These are phyloP conservation scores for Blastobotrys illinoisensis DNA, from an alignment of 1,139 yeast species.

Conservation along the genomic window DNA sequence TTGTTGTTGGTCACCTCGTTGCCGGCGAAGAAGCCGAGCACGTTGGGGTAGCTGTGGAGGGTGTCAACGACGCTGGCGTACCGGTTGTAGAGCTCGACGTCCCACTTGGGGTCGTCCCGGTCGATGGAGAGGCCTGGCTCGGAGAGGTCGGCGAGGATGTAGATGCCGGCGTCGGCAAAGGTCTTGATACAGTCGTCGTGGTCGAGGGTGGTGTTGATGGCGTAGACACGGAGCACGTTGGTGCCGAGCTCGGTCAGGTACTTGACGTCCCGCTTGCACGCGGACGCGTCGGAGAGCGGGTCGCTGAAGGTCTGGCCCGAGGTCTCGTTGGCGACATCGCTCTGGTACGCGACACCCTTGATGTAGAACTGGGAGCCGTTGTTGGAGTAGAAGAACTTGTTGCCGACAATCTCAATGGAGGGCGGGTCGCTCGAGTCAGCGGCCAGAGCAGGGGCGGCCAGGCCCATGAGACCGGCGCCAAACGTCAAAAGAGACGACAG, in stretches of 20 bases:
- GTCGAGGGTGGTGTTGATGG: constrained; percentile 72
- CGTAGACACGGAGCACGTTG: constrained; percentile 81
- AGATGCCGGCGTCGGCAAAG: constrained; percentile 88
- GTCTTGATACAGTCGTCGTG: constrained; percentile 89
- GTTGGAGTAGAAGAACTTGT: constrained; percentile 68
- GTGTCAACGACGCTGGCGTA: constrained; percentile 67
- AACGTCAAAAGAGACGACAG: constrained; percentile 8
- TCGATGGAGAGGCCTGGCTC: constrained; percentile 76
- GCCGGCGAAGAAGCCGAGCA: constrained; percentile 92
- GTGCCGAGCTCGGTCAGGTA: constrained; percentile 66
- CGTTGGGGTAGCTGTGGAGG: constrained; percentile 74
- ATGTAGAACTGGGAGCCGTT: constrained; percentile 81
- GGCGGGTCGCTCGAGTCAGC: constrained; percentile 25
- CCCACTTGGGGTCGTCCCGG: constrained; percentile 65
- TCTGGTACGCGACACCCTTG: constrained; percentile 76
- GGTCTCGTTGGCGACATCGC: constrained; percentile 41
- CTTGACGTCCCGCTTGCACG: constrained; percentile 74
- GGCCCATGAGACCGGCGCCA: constrained; percentile 9
- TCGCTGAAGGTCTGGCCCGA: constrained; percentile 45
- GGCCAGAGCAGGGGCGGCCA: constrained; percentile 18
- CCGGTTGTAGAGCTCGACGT: constrained; percentile 47
- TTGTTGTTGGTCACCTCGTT: constrained; percentile 85
- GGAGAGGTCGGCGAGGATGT: constrained; percentile 82
- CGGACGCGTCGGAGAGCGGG: constrained; percentile 62
- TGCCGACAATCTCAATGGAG: constrained; percentile 36